Percentiles rank a stretch among this genome's conserved stretches.
Conservation (phyloP, 768 basidiomycete species). For the Suillus bovinus region DNA sequence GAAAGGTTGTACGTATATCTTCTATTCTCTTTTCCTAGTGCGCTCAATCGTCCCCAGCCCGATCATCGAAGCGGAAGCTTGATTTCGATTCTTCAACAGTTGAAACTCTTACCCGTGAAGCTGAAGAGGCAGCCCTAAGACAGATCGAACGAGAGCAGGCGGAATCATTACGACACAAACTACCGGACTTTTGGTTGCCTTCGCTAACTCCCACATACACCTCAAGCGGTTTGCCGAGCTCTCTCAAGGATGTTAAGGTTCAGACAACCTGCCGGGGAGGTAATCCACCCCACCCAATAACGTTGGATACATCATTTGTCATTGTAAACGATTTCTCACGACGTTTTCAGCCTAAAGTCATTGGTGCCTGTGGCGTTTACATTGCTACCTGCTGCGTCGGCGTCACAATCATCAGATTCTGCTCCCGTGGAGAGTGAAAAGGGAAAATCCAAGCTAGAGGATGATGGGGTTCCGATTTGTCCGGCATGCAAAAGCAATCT, state of each 20-base stretch:
- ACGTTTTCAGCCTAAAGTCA: conserved; percentile 65
- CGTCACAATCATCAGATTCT: conserved; percentile 39
- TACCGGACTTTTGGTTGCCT: conserved; percentile 98
- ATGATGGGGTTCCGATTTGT: conserved; percentile 67
- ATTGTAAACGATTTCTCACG: conserved; percentile 6
- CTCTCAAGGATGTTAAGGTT: conserved; percentile 78
- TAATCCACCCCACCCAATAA: conserved; percentile 72
- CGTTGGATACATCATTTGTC: conserved; percentile 50
- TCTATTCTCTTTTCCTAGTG: background rate
- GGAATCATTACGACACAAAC: conserved; percentile 80
- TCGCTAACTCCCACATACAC: conserved; percentile 85
- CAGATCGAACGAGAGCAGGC: conserved; percentile 85
- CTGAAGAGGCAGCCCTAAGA: conserved; percentile 84
- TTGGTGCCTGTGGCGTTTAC: conserved; percentile 83
- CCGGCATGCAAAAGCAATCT: conserved; percentile 86
- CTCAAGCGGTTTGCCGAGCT: conserved; percentile 58
- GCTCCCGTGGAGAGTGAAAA: conserved; percentile 37
- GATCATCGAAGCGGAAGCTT: conserved; percentile 82
- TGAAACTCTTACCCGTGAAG: conserved; percentile 71
- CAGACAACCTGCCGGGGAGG: conserved; percentile 89
- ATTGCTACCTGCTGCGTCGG: conserved; percentile 43
- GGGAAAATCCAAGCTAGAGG: conserved; percentile 48
- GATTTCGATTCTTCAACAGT: conserved; percentile 75
- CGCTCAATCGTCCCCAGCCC: conserved; percentile 36
- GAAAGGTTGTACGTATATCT: conserved; percentile 37